A percentile compares a stretch with the other conserved stretches of the same genome.
Conservation (phyloP, 768 basidiomycete species). For the Mycena albidolilacea region DNA sequence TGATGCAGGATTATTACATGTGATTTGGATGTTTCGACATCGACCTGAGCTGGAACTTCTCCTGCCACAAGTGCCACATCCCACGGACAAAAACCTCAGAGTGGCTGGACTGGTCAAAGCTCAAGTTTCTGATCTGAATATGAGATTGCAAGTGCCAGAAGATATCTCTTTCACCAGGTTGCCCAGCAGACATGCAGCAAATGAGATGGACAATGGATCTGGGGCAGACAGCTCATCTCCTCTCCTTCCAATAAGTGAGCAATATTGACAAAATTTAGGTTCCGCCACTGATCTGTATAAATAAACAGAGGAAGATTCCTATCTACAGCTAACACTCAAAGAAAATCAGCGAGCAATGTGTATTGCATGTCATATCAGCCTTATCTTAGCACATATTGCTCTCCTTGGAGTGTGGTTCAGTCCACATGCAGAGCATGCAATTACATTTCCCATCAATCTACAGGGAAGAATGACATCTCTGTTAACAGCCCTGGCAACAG, state of each 20-base stretch:
- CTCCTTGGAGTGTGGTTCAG: neutral
- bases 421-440: constrained; percentile 7
- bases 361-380: neutral
- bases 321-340: neutral
- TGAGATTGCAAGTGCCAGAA: neutral
- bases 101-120: neutral
- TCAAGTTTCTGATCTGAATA: neutral
- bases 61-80: neutral
- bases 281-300: neutral
- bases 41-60: constrained; percentile 1
- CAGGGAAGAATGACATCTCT: constrained; percentile 9
- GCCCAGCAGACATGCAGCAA: neutral
- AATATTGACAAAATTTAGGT: neutral
- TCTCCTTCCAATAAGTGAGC: neutral
- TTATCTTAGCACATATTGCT: neutral
- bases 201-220: neutral
- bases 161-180: neutral
- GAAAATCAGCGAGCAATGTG: neutral
- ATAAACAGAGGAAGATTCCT: neutral
- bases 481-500: neutral
- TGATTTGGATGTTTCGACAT: constrained; percentile 4
- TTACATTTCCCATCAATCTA: neutral
- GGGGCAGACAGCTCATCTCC: neutral
- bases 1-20: neutral
- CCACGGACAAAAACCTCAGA: constrained; percentile 1